Evolutionary conservation across 2,329 filamentous ascomycete genomes (phyloP).

Genomic region (Botrytis aclada): DNA sequence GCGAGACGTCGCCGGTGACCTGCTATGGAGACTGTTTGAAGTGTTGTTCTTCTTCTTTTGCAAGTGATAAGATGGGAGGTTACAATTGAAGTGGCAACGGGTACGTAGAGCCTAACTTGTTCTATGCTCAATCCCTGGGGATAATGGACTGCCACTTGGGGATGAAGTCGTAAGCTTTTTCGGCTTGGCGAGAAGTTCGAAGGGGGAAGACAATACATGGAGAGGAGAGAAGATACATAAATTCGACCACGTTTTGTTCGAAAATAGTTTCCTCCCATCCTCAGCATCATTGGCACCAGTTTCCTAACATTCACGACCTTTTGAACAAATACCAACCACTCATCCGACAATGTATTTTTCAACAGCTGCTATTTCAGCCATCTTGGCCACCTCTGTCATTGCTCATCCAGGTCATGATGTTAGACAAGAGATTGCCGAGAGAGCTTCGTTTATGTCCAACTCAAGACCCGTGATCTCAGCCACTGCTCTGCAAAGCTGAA

Average conservation of each 20-base stretch:
- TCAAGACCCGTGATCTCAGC: conserved; percentile 38
- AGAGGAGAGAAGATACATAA: background rate
- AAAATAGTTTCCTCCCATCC: background rate
- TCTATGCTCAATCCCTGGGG: background rate
- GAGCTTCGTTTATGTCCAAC: conserved; percentile 38
- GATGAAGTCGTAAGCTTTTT: background rate
- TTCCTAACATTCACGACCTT: background rate
- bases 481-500: conserved; percentile 42
- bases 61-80: background rate
- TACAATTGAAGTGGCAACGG: background rate
- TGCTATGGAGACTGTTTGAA: background rate
- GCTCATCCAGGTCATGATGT: conserved; percentile 43
- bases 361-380: background rate
- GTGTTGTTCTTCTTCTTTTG: background rate
- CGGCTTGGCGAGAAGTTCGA: background rate
- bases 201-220: background rate
- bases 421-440: conserved; percentile 38
- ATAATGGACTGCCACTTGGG: background rate
- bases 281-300: background rate
- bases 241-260: background rate
- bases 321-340: background rate
- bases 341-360: background rate
- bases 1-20: background rate
- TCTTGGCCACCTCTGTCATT: background rate
- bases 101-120: background rate